phyloP scores from a whole-genome alignment of 257 asterid genomes.

The Penstemon newberryi region DNA sequence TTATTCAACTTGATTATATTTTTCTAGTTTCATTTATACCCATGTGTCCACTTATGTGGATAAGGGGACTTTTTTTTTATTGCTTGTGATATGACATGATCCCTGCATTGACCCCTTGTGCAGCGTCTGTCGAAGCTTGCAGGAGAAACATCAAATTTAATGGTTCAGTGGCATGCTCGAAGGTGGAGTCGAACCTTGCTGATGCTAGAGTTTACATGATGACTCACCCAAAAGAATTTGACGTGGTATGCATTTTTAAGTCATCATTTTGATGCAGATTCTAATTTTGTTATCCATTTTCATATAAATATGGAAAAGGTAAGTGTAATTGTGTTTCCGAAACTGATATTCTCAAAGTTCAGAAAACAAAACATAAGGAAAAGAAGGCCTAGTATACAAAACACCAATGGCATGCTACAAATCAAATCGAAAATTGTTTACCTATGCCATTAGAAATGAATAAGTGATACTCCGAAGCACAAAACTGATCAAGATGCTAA shows the following conservation, averaged over 20 bases:
- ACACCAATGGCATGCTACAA: neutral
- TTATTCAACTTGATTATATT: no score
- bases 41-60: no score
- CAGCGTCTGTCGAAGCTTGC: conserved; percentile 95
- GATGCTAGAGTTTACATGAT: conserved; percentile 98
- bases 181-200: conserved; percentile 86
- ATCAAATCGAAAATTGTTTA: neutral
- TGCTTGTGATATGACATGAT: conserved; percentile 19
- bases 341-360: conserved; percentile 6
- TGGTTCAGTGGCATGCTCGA: conserved; percentile 78
- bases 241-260: conserved; percentile 58
- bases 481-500: no score
- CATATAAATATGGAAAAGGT: neutral
- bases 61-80: neutral
- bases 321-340: neutral
- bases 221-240: conserved; percentile 94
- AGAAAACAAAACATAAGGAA: neutral
- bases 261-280: conserved; percentile 8
- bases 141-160: conserved; percentile 88
- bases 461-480: neutral
- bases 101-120: conserved; percentile 24
- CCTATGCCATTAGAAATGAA: neutral
- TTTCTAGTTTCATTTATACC: no score
- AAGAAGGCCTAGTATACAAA: neutral
- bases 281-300: conserved; percentile 6